phyloP scores from a whole-genome alignment of 2,329 filamentous ascomycete species.

The Claviceps sp. region DNA sequence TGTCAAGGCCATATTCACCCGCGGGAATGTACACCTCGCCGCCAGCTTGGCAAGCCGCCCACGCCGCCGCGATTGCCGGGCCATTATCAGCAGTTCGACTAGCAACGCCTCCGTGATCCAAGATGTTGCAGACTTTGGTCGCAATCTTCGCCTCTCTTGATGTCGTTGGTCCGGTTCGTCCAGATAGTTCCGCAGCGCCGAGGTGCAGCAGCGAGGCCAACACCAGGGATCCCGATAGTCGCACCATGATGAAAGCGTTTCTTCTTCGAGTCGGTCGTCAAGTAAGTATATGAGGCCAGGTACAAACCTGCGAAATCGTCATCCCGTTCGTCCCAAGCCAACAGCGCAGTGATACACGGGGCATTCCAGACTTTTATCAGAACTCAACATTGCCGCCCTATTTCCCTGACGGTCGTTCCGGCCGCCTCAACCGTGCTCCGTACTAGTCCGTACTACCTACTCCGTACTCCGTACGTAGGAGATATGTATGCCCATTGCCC shows the following conservation, averaged over 20 bases:
- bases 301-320: no score
- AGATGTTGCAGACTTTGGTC: neutral
- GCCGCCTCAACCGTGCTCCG: no score
- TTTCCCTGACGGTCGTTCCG: no score
- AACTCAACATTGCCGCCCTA: no score
- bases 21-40: neutral
- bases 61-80: neutral
- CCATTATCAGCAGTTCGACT: neutral
- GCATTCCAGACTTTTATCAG: no score
- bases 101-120: neutral
- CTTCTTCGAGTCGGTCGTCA: no score
- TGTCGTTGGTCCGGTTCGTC: neutral
- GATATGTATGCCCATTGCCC: no score
- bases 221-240: neutral
- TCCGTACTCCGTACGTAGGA: no score
- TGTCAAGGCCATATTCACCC: neutral
- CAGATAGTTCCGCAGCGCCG: neutral
- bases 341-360: no score
- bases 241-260: neutral
- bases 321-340: no score
- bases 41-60: neutral
- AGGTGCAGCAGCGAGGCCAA: neutral
- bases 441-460: no score
- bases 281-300: no score
- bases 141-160: neutral